phyloP scores from a whole-genome alignment of 2,329 filamentous ascomycete species.

The Fusarium oxysporum region DNA sequence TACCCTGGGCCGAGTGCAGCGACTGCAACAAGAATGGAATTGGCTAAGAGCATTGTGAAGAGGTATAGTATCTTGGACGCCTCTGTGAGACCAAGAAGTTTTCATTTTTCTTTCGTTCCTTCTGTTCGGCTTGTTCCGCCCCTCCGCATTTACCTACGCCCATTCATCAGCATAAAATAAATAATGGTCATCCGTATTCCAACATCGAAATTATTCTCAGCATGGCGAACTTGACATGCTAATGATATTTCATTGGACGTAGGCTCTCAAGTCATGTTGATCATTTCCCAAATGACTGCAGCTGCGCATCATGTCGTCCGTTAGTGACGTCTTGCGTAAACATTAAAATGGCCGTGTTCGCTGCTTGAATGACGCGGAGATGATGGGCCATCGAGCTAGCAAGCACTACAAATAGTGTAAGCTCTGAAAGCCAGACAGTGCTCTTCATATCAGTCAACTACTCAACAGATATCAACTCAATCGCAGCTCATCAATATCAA shows the following conservation, averaged over 20 bases:
- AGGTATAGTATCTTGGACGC: background rate
- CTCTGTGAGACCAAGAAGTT: accelerated
- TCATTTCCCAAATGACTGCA: background rate
- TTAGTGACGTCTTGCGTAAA: constrained; percentile 17
- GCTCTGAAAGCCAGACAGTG: background rate
- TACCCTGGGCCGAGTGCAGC: background rate
- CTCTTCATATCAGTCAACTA: background rate
- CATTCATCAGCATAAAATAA: accelerated
- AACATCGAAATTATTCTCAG: background rate
- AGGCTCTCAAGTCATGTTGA: background rate
- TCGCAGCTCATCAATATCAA: background rate
- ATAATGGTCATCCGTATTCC: accelerated
- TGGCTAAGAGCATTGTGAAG: too few species aligned
- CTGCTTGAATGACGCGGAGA: constrained; percentile 25
- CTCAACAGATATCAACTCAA: too few species aligned
- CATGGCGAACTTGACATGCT: too few species aligned
- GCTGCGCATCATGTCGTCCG: background rate
- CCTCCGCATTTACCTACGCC: accelerated
- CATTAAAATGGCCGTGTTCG: background rate
- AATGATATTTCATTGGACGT: background rate
- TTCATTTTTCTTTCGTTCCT: accelerated
- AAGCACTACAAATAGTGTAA: background rate
- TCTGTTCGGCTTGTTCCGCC: too few species aligned
- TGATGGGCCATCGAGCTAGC: background rate
- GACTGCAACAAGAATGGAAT: background rate